Evolutionary conservation across 2,329 filamentous ascomycete genomes (phyloP), one percentile per base, ranked within the genome.

Genomic region (Rutstroemia sp.): DNA sequence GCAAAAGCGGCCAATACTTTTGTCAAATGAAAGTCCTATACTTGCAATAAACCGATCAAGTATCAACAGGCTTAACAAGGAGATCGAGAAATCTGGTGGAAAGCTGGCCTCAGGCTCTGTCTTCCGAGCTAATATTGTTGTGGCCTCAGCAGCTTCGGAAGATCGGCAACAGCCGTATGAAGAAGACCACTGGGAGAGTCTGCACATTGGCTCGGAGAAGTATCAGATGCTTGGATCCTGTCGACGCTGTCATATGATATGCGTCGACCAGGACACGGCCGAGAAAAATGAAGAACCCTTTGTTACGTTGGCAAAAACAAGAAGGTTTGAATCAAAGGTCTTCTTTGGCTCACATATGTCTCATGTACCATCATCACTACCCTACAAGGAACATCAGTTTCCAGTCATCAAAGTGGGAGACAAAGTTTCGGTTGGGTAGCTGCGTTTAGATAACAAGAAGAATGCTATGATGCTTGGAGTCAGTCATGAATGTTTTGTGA

Each of bases 11-110:
- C 80, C 84, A 3, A 91, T 97, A 36, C 74, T 94, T 0, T 75
- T 99, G 3, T 88, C 92, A 23, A 99, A 99, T 69, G 94, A 97
- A 71, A 95, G 90, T 53, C 92, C 94, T 0, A 95, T 99, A 46
- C 79, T 99, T 0, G 81, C 89, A 48, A 86, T 97, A 56, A 90
- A 89, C 19, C 80, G 83, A 54, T 84, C 88, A 9, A 96, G 91
- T 63, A 79, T 97, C 48, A 84, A 89, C 48, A 79, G 79, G 2
- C 73, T 97, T 7, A 97, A 97, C 66, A 74, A 80, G 58, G 76
- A 82, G 12, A 94, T 97, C 63, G 78, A 73, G 53, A 71, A 73
- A 4, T 76, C 74, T n/a, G 80, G 80, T 19, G 82, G 82, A n/a
- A 83, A 79, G 60, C 76, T 80, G 0, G 84, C 91, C 3, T 77